A percentile compares a stretch with the other conserved stretches of the same genome.
phyloP scores from a whole-genome alignment of 306 rosid species.

The Trifolium dubium region DNA sequence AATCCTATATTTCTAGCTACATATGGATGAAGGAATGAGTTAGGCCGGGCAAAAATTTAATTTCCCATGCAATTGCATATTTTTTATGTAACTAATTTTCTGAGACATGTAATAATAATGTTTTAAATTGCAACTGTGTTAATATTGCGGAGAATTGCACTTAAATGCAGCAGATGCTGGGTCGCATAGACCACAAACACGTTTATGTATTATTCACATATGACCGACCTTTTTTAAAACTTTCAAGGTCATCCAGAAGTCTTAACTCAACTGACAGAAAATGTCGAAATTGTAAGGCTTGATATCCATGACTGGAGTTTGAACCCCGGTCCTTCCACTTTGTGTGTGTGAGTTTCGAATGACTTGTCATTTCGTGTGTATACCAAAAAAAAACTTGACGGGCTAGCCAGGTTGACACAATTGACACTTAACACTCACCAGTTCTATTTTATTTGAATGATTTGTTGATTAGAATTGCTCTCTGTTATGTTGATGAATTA shows the following conservation, averaged over 20 bases:
- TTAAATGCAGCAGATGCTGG: background rate
- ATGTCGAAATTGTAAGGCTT: too few species aligned
- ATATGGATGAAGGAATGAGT: background rate
- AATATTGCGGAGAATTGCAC: background rate
- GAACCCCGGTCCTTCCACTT: too few species aligned
- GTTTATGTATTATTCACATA: too few species aligned
- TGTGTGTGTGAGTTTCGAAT: too few species aligned
- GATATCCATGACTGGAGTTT: too few species aligned
- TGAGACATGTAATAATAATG: background rate
- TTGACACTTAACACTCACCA: background rate
- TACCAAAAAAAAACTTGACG: too few species aligned
- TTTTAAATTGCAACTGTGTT: background rate
- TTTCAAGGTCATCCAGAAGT: background rate
- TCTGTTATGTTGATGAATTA: conserved; percentile 29
- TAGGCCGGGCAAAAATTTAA: background rate
- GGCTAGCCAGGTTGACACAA: conserved; percentile 3
- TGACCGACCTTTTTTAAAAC: background rate
- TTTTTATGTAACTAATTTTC: background rate
- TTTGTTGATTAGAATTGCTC: background rate
- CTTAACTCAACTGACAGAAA: too few species aligned
- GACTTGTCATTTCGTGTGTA: too few species aligned
- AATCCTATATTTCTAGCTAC: background rate
- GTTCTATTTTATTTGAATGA: conserved; percentile 10
- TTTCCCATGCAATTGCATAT: background rate
- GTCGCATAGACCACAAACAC: background rate